phyloP scores from a whole-genome alignment of 306 rosid genomes.

The Lupinus albus region DNA sequence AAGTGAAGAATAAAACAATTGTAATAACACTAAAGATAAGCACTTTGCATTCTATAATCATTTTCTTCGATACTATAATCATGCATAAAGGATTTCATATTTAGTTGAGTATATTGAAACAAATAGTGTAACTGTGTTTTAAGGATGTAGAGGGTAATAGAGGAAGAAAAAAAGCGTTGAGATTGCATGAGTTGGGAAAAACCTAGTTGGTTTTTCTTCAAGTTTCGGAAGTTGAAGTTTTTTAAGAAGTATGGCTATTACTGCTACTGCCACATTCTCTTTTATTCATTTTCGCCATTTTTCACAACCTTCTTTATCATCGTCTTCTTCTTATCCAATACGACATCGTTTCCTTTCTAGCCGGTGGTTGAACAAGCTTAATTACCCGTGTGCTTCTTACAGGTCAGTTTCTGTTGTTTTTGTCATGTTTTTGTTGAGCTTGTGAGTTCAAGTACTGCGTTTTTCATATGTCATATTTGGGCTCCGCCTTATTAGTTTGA shows the following conservation, averaged over 20 bases:
- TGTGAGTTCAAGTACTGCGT: background rate
- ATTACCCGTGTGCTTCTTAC: slow-evolving; percentile 40
- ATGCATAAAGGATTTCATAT: no score
- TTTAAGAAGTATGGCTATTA: slow-evolving; percentile 59
- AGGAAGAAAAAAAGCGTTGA: background rate
- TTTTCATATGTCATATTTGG: background rate
- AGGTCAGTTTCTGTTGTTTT: slow-evolving; percentile 40
- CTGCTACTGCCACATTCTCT: slow-evolving; percentile 54
- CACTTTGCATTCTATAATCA: no score
- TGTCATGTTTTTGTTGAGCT: background rate
- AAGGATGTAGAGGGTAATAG: background rate
- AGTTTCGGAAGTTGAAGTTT: slow-evolving; percentile 66
- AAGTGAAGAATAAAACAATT: no score
- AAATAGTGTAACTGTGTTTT: no score
- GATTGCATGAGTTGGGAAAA: slow-evolving; percentile 84
- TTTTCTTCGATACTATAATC: no score
- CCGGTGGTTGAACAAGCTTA: slow-evolving; percentile 52
- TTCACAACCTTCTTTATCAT: slow-evolving; percentile 47
- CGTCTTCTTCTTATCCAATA: slow-evolving; percentile 50
- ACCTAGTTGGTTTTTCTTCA: slow-evolving; percentile 59
- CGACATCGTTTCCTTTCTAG: slow-evolving; percentile 65
- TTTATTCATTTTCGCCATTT: slow-evolving; percentile 36
- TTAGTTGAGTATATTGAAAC: no score
- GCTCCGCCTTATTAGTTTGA: no score
- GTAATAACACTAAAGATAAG: no score